Conservation (phyloP, 176 grass and related monocot species). For the Carex pumila region DNA sequence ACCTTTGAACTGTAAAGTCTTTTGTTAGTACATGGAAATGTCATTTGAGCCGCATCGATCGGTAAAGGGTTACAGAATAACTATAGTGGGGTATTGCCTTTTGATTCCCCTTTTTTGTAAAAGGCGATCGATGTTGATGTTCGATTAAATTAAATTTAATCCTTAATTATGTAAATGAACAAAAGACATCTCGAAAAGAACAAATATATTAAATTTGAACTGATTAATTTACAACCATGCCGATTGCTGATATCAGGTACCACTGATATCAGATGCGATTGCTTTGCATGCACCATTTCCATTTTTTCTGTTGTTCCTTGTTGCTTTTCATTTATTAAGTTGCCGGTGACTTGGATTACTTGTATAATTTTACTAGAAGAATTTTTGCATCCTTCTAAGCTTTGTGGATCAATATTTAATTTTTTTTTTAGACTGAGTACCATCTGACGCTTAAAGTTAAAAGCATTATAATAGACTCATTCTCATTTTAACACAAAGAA, state of each 20-base stretch:
- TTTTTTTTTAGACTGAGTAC: background rate
- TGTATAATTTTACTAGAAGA: background rate
- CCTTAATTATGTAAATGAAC: background rate
- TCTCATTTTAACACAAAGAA: background rate
- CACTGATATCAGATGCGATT: background rate
- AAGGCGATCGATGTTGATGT: background rate
- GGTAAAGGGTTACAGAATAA: conserved; percentile 5
- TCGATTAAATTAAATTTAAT: background rate
- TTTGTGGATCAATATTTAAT: background rate
- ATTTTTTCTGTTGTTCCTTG: background rate
- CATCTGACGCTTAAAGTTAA: background rate
- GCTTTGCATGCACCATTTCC: background rate
- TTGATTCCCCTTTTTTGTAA: background rate
- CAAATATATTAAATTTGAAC: background rate
- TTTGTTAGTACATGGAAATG: background rate
- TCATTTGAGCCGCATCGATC: background rate
- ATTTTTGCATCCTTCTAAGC: background rate
- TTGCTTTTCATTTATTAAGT: background rate
- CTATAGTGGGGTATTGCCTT: background rate
- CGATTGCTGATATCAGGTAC: background rate
- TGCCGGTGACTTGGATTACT: no score
- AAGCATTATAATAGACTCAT: background rate
- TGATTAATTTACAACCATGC: background rate
- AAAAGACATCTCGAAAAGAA: background rate
- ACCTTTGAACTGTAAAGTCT: background rate